A percentile compares a stretch with the other conserved stretches of the same genome.
Evolutionary conservation across 371 early-diverging fungal species (phyloP).

Genomic region (Amoeboaphelidium occidentale): DNA sequence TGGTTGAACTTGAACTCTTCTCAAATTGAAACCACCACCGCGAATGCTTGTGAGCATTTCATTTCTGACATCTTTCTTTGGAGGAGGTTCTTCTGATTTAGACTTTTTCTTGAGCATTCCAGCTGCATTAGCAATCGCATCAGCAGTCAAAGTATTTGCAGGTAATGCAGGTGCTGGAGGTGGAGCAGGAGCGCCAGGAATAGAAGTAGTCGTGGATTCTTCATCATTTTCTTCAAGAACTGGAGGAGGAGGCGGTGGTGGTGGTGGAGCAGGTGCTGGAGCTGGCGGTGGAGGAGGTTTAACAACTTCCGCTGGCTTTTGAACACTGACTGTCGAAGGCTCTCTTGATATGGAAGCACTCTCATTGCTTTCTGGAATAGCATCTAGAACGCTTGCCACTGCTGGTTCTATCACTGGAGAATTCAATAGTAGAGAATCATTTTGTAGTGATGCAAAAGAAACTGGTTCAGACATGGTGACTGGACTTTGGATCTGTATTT

Average conservation of each 20-base stretch:
- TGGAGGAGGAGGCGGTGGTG: neutral
- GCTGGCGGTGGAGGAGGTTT: neutral
- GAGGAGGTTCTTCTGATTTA: no score
- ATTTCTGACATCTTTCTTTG: neutral
- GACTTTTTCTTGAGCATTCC: neutral
- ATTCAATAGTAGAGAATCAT: neutral
- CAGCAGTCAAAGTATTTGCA: neutral
- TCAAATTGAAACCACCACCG: constrained; percentile 6
- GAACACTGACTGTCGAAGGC: no score
- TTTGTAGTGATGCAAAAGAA: neutral
- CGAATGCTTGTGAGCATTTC: neutral
- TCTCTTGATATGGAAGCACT: neutral
- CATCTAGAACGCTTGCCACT: neutral
- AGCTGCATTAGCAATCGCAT: neutral
- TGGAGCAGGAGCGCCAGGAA: neutral
- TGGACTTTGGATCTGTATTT: neutral
- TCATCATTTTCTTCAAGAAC: no score
- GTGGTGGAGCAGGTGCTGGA: neutral
- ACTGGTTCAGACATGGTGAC: neutral
- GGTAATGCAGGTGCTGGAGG: neutral
- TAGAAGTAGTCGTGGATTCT: no score
- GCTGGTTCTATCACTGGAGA: neutral
- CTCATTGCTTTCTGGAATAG: neutral
- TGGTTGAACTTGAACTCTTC: constrained; percentile 8
- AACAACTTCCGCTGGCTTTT: neutral